phyloP scores from a whole-genome alignment of 331 rosid species.

The Cydonia oblonga region DNA sequence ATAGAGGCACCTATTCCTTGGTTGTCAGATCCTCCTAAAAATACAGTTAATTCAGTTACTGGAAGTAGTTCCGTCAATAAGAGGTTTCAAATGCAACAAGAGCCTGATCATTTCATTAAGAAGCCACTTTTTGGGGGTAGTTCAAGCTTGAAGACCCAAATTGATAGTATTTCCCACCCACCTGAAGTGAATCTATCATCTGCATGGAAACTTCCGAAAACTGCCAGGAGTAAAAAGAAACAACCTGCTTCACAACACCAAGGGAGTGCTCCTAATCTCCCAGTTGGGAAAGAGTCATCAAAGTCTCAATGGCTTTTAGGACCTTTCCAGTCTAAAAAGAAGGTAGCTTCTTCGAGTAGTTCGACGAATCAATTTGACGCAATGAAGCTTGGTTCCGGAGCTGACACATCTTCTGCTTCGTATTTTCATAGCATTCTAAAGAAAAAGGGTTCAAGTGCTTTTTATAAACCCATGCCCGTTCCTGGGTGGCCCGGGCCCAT shows the following conservation, averaged over 20 bases:
- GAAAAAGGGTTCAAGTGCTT: slow-evolving; percentile 11
- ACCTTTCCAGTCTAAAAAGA: slow-evolving; percentile 28
- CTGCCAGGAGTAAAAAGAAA: slow-evolving; percentile 28
- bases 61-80: slow-evolving; percentile 27
- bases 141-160: slow-evolving; percentile 25
- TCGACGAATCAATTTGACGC: slow-evolving; percentile 22
- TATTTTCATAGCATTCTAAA: slow-evolving; percentile 11
- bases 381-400: slow-evolving; percentile 26
- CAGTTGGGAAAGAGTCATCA: slow-evolving; percentile 33
- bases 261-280: slow-evolving; percentile 25
- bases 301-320: slow-evolving; percentile 33
- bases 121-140: slow-evolving; percentile 14
- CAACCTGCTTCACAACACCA: slow-evolving; percentile 15
- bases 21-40: slow-evolving; percentile 33
- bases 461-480: slow-evolving; percentile 14
- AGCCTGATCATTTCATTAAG: slow-evolving; percentile 15
- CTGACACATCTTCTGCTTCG: slow-evolving; percentile 24
- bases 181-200: slow-evolving; percentile 11
- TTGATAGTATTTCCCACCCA: slow-evolving; percentile 14
- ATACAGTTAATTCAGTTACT: slow-evolving; percentile 10
- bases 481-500: slow-evolving; percentile 16
- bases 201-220: slow-evolving; percentile 17
- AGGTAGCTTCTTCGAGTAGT: slow-evolving; percentile 19
- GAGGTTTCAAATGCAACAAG: slow-evolving; percentile 15
- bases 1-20: slow-evolving; percentile 80